Percentiles rank a stretch among this genome's conserved stretches.
These are phyloP conservation scores for Triticum monococcum DNA, from an alignment of 176 grass and related monocot species.

Conservation along the genomic window DNA sequence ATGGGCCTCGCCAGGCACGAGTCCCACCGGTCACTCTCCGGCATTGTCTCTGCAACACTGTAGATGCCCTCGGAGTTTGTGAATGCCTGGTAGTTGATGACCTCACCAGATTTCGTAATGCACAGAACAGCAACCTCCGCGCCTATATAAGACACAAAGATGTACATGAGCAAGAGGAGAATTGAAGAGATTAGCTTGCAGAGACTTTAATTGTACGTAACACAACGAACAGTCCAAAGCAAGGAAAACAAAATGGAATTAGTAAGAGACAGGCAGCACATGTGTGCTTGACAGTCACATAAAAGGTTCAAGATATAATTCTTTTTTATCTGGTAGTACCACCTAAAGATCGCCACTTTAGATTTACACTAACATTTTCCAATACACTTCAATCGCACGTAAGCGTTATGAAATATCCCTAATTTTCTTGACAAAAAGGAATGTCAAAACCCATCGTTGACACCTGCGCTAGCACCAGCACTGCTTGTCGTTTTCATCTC, in stretches of 20 bases:
- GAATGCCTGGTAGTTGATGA: slow-evolving; percentile 96
- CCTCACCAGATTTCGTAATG: slow-evolving; percentile 90
- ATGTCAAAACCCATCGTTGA: background rate
- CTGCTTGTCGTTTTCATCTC: background rate
- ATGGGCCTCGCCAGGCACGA: slow-evolving; percentile 93
- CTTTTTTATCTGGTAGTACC: background rate
- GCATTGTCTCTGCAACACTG: slow-evolving; percentile 84
- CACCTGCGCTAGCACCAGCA: background rate
- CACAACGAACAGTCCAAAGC: slow-evolving; percentile 16
- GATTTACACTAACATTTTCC: background rate
- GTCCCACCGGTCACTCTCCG: slow-evolving; percentile 83
- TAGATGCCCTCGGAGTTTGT: slow-evolving; percentile 82
- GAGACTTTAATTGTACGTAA: background rate
- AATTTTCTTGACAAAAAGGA: background rate
- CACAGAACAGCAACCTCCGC: slow-evolving; percentile 94
- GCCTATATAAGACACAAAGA: slow-evolving; percentile 29
- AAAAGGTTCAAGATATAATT: background rate
- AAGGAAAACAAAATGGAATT: background rate
- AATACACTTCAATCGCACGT: background rate
- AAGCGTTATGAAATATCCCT: background rate
- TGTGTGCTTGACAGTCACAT: background rate
- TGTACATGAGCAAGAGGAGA: background rate
- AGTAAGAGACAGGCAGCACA: background rate
- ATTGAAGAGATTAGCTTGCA: background rate
- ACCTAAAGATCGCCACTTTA: background rate